Base-by-base conservation (phyloP, 805 yeast species). In the Pichia manshurica region DNA sequence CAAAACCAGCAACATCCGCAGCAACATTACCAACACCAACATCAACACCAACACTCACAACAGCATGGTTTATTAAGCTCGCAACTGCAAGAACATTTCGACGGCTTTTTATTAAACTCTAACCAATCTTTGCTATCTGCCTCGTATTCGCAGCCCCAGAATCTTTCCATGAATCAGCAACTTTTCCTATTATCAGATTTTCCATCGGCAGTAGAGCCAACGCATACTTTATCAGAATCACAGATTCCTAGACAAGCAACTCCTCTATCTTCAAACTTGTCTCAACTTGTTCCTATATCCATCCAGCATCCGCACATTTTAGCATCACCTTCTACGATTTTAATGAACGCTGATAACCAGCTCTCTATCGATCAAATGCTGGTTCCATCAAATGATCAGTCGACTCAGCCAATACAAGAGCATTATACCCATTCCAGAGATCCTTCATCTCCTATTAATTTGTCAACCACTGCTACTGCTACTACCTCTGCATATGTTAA, bases 141-240 rank as follows among this genome's bases (percentile, higher is more conserved):
- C 10, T 16, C 40, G 7, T 37, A 37, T 37, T 34, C 20, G 8
- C 45, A 28, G 16, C 44, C 22, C 2, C 36, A 34, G 3, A 21
- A 34, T 19, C 19, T 21, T 19, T 21, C 17, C 15, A 7, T 35
- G 13, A 43, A 33, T 25, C 47, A 44, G n/a, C 47, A 43, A 2
- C 29, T 48, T 31, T 48, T 32, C 25, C 15, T 48, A 19, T 28
- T 48, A 10, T 48, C 50, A 2, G 37, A 45, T 29, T 20, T 48
- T 12, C 50, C 50, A 1, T 44, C 50, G 13, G 44, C 50, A 3
- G 13, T 48, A 13, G 50, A 48, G n/a, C 50, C 50, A 3, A 16
- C n/a, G 1, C 34, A 35, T 12, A 39, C 47, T 8, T 5, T 48
- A 9, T 4, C 19, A 28, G 15, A 3, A 15, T 5, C 40, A 34